Evolutionary conservation across 2,329 filamentous ascomycete species (phyloP).

Genomic region (Exophiala aquamarina): DNA sequence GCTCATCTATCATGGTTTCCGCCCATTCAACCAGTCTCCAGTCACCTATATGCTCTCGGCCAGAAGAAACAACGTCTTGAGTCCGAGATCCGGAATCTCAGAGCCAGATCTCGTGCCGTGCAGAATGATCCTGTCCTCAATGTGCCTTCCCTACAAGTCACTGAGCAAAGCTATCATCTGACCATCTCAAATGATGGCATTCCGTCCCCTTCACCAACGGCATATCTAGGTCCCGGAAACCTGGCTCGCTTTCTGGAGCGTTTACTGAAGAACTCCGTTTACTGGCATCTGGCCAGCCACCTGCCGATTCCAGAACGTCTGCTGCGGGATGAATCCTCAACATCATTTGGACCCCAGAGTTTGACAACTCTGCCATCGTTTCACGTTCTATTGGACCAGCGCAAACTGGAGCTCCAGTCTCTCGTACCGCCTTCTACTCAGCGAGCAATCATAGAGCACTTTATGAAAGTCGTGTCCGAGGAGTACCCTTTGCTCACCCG

Average conservation of each 20-base stretch:
- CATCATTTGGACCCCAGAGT: background rate
- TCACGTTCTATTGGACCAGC: constrained; percentile 1
- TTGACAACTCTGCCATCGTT: background rate
- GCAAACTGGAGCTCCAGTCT: constrained; percentile 13
- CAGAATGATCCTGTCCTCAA: background rate
- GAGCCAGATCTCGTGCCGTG: background rate
- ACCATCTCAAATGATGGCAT: constrained; percentile 1
- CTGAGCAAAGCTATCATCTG: constrained; percentile 8
- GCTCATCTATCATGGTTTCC: background rate
- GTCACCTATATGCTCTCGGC: constrained; percentile 11
- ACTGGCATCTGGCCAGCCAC: constrained; percentile 2
- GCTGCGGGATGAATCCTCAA: background rate
- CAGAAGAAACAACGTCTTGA: constrained; percentile 10
- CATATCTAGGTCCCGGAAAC: constrained; percentile 13
- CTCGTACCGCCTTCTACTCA: constrained; percentile 15
- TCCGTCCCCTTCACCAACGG: background rate
- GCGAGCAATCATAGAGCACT: constrained; percentile 13
- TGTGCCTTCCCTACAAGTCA: background rate
- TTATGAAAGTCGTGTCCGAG: constrained; percentile 6
- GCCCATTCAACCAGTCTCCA: background rate
- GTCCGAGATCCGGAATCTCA: constrained; percentile 2
- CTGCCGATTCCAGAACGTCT: constrained; percentile 3
- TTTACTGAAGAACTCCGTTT: constrained; percentile 3
- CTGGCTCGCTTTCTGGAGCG: constrained; percentile 4
- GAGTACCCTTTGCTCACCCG: constrained; percentile 8